Percentiles rank a stretch among this genome's conserved stretches.
Evolutionary conservation across 164 flowering plant species (phyloP).

Genomic region (Litsea cubeba): DNA sequence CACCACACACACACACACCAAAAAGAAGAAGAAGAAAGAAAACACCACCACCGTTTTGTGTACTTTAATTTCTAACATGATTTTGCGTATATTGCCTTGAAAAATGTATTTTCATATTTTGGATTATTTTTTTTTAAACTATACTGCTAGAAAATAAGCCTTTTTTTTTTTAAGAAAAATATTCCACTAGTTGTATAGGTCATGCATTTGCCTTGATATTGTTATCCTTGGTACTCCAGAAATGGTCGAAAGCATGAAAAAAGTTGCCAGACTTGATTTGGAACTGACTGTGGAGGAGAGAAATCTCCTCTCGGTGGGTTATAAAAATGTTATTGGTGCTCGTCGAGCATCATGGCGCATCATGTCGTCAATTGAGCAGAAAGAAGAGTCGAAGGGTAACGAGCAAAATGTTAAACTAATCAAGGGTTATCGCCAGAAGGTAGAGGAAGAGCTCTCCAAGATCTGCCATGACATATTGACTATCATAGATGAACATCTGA

Average conservation of each 20-base stretch:
- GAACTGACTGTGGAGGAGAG: constrained; percentile 26
- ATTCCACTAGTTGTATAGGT: not conserved
- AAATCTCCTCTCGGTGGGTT: constrained; percentile 27
- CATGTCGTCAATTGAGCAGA: constrained; percentile 26
- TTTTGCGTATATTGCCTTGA: not conserved
- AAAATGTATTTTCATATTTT: not conserved
- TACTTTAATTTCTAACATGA: no score
- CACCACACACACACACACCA: not conserved
- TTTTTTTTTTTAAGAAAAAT: not conserved
- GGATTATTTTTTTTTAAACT: no score
- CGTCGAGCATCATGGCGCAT: constrained; percentile 28
- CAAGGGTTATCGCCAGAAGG: constrained; percentile 23
- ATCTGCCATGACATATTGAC: constrained; percentile 22
- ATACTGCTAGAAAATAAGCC: no score
- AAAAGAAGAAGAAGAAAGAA: no score
- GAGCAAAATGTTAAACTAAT: constrained; percentile 22
- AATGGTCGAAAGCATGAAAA: constrained; percentile 25
- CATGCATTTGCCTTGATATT: not conserved
- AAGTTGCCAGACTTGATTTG: constrained; percentile 23
- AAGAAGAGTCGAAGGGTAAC: constrained; percentile 22
- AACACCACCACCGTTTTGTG: not conserved
- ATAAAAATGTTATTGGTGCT: constrained; percentile 26
- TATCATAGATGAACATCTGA: constrained; percentile 23
- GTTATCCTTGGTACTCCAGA: constrained; percentile 8
- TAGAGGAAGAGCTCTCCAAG: constrained; percentile 22